phyloP scores from a whole-genome alignment of 345 rosid species.

The Aquilaria malaccensis region DNA sequence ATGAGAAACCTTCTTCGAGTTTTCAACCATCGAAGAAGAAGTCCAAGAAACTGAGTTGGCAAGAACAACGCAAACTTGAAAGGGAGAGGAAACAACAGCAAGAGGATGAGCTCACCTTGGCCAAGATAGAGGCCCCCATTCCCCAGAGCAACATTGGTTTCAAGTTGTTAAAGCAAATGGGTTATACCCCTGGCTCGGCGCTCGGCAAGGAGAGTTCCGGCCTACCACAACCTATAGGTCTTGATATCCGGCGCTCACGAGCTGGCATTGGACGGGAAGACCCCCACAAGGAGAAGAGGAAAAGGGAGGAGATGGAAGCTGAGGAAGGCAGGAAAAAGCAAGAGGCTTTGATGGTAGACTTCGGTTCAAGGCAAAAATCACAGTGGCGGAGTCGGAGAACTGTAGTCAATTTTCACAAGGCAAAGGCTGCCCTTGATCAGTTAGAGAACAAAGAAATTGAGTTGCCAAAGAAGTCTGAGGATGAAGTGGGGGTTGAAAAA shows the following conservation, averaged over 20 bases:
- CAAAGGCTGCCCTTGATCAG: constrained; percentile 84
- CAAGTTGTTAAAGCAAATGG: constrained; percentile 88
- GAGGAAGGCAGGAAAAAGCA: constrained; percentile 47
- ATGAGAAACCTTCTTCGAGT: constrained; percentile 13
- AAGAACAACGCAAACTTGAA: constrained; percentile 61
- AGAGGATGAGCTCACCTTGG: constrained; percentile 71
- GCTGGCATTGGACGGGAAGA: constrained; percentile 87
- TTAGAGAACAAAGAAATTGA: constrained; percentile 70
- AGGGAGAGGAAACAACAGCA: constrained; percentile 66
- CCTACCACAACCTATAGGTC: constrained; percentile 65
- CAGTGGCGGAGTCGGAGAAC: constrained; percentile 73
- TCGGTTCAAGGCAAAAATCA: constrained; percentile 74
- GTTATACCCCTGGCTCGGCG: constrained; percentile 84
- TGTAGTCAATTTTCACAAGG: constrained; percentile 61
- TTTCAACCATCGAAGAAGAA: constrained; percentile 58
- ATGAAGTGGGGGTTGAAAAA: constrained; percentile 41
- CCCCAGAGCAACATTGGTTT: constrained; percentile 83
- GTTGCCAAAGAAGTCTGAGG: constrained; percentile 49
- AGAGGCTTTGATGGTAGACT: constrained; percentile 64
- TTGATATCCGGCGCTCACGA: constrained; percentile 75
- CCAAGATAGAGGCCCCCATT: constrained; percentile 67
- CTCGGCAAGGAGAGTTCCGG: constrained; percentile 79
- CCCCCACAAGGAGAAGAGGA: constrained; percentile 77
- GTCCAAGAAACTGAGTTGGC: constrained; percentile 55
- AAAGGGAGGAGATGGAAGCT: constrained; percentile 54